Percentiles rank a stretch among this genome's conserved stretches.
These are phyloP conservation scores for Pythium myriotylum DNA, from an alignment of 352 stramenopile species.

Conservation along the genomic window DNA sequence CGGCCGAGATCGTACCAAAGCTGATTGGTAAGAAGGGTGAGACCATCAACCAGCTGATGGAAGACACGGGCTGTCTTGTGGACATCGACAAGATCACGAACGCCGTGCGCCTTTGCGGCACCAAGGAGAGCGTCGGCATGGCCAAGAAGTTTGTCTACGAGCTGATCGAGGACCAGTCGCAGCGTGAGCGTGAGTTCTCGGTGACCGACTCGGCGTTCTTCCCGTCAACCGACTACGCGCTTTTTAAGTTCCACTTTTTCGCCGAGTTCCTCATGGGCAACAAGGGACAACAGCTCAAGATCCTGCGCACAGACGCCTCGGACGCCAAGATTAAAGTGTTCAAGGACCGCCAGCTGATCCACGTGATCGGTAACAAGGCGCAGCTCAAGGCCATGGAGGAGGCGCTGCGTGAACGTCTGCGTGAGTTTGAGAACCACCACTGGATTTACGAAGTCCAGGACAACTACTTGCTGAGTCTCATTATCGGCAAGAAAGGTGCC, in stretches of 20 bases:
- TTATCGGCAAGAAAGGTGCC: constrained; percentile 81
- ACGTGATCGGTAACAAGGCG: constrained; percentile 68
- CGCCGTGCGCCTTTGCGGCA: constrained; percentile 61
- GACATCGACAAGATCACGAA: constrained; percentile 84
- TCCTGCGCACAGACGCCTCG: constrained; percentile 53
- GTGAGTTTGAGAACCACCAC: constrained; percentile 57
- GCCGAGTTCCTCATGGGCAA: constrained; percentile 81
- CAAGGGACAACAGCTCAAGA: constrained; percentile 71
- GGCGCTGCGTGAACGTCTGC: constrained; percentile 58
- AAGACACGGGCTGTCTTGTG: constrained; percentile 69
- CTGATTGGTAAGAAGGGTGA: constrained; percentile 86
- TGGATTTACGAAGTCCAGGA: constrained; percentile 66
- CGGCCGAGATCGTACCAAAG: constrained; percentile 78
- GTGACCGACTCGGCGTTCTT: constrained; percentile 51
- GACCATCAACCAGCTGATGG: constrained; percentile 85
- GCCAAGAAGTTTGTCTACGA: constrained; percentile 64
- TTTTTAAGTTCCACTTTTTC: constrained; percentile 75
- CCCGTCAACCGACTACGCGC: constrained; percentile 36
- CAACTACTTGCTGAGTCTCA: constrained; percentile 65
- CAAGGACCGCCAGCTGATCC: constrained; percentile 64
- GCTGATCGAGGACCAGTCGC: constrained; percentile 65
- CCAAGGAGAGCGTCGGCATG: constrained; percentile 52
- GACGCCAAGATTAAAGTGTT: constrained; percentile 73
- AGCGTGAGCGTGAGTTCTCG: constrained; percentile 57
- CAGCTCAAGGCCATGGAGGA: constrained; percentile 65